These are phyloP conservation scores for Maudiozyma pseudohumilis DNA, from an alignment of 805 yeast species.

Conservation along the genomic window DNA sequence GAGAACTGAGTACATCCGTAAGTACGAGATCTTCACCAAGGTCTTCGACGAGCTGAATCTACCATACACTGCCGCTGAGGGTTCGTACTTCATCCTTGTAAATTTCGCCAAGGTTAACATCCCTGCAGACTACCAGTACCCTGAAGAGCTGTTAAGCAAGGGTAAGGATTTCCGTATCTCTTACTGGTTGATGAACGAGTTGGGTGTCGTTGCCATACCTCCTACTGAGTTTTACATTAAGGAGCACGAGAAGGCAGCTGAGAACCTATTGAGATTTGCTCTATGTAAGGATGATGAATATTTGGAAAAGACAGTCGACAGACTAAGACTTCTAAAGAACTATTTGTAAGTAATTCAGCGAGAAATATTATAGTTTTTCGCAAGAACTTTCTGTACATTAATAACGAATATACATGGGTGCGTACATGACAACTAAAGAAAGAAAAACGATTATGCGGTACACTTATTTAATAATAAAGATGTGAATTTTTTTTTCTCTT, in stretches of 20 bases:
- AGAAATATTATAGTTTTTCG: too few species aligned
- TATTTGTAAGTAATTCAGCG: too few species aligned
- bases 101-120: conserved; percentile 75
- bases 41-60: conserved; percentile 80
- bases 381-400: too few species aligned
- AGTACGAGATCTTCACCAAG: conserved; percentile 61
- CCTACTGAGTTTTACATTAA: conserved; percentile 88
- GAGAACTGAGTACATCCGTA: conserved; percentile 54
- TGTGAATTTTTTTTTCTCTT: too few species aligned
- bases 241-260: conserved; percentile 64
- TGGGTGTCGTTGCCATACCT: conserved; percentile 94
- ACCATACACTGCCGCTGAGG: conserved; percentile 86
- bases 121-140: conserved; percentile 64
- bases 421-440: too few species aligned
- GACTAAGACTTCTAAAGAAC: conserved; percentile 59
- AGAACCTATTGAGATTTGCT: conserved; percentile 83
- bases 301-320: conserved; percentile 70
- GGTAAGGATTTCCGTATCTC: conserved; percentile 85
- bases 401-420: too few species aligned
- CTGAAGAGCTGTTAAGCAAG: conserved; percentile 53
- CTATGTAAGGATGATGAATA: conserved; percentile 87
- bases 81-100: conserved; percentile 87
- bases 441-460: too few species aligned
- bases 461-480: too few species aligned
- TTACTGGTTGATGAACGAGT: conserved; percentile 83